phyloP scores from a whole-genome alignment of 1,284 basidiomycete species.

The Neonothopanus nambi region DNA sequence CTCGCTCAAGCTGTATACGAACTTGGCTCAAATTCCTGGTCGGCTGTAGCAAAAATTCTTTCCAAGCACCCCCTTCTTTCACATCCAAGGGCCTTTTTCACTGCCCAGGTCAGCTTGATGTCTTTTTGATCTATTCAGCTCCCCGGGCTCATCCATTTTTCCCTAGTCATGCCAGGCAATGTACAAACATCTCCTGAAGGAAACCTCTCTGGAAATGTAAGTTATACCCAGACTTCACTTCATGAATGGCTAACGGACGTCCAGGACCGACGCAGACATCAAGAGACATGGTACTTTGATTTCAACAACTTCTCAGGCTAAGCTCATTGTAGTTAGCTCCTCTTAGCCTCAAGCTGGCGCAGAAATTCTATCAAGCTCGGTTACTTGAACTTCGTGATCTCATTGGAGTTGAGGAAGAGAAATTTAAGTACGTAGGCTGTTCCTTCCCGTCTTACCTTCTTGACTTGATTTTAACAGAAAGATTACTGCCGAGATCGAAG shows the following conservation, averaged over 20 bases:
- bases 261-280: conserved; percentile 43
- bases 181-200: conserved; percentile 68
- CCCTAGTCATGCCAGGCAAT: conserved; percentile 65
- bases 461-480: conserved; percentile 35
- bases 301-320: neutral
- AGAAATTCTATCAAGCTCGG: conserved; percentile 69
- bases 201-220: conserved; percentile 68
- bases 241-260: neutral
- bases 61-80: conserved; percentile 65
- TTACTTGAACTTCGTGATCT: conserved; percentile 68
- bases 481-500: conserved; percentile 69
- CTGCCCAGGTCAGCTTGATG: conserved; percentile 52
- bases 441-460: neutral
- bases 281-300: conserved; percentile 38
- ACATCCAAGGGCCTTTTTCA: conserved; percentile 66
- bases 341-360: conserved; percentile 66
- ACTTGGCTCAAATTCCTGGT: conserved; percentile 77
- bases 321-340: conserved; percentile 30
- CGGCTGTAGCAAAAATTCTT: conserved; percentile 64
- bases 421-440: conserved; percentile 64
- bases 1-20: conserved; percentile 86
- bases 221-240: conserved; percentile 22
- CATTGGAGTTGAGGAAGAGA: conserved; percentile 71
- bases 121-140: conserved; percentile 13
- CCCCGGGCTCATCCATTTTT: conserved; percentile 15